Base-by-base conservation (phyloP, 257 asterid genomes). In the Solanum lycopersicoides region DNA sequence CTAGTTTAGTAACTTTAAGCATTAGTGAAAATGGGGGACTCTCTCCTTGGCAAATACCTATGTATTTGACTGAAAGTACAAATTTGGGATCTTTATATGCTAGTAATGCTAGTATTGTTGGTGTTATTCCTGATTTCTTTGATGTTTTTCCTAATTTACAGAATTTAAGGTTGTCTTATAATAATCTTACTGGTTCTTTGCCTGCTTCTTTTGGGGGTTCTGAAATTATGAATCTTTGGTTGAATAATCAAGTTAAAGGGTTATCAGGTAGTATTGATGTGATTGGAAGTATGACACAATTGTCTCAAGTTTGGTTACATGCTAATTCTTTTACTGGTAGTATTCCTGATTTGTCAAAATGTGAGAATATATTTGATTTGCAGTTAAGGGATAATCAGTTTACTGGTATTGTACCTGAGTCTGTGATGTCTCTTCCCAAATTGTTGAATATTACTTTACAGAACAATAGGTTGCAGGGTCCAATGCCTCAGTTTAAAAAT, bases 401-500 rank as follows among this genome's bases (percentile, higher is more conserved):
- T 28, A 94, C 99, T 28, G 99, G 99, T 3, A 82, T 94, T 41
- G 90, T 97, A 30, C 98, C 98, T 0, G 86, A 87, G 41, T 93
- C 98, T 21, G 56, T 97, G 87, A 86, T 91, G 86, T 79, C 21
- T 50, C 86, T 97, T 89, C 93, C 97, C 0, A 90, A 75, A 10
- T 94, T 97, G 44, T 79, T 85, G 50, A 94, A 91, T 56, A 88
- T 97, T 83, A 88, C 94, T 28, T 73, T 97, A 88, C 95, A 92
- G 90, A 97, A 97, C 68, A 97, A 97, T 66, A 92, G 90, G 72
- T 85, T 97, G 83, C 98, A 95, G 88, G 99, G 99, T 6, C 96
- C 98, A 41, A 71, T 63, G 25, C 98, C 98, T 44, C 84, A 86
- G 69, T 95, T 97, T 86, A 53, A 84, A 0, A 32, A 8, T 44